Percentiles rank a stretch among this genome's conserved stretches.
phyloP scores from a whole-genome alignment of 2,329 filamentous ascomycete genomes.

The Aureobasidium sp. region DNA sequence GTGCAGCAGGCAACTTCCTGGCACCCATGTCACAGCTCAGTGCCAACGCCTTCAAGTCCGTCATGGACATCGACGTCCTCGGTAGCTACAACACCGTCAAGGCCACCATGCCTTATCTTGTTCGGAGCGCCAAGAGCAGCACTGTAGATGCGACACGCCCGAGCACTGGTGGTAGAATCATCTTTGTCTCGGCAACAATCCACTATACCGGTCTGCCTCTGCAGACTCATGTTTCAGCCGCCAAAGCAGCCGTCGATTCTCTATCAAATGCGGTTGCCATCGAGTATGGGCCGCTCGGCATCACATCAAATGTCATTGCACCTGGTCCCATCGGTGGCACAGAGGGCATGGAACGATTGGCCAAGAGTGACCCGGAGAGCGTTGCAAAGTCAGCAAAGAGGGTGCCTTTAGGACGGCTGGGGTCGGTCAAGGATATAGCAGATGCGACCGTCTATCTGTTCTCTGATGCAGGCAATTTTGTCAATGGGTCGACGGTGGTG shows the following conservation, averaged over 20 bases:
- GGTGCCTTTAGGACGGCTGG: constrained; percentile 68
- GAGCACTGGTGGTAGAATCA: constrained; percentile 69
- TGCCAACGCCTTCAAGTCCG: constrained; percentile 84
- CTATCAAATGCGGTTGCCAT: constrained; percentile 71
- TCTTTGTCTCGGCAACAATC: constrained; percentile 84
- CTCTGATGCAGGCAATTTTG: constrained; percentile 73
- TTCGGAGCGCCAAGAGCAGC: constrained; percentile 58
- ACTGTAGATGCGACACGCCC: constrained; percentile 17
- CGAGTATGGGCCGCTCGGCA: constrained; percentile 79
- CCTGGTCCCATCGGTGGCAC: constrained; percentile 81
- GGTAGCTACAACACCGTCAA: constrained; percentile 95
- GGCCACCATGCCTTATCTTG: constrained; percentile 73
- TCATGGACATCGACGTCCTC: constrained; percentile 92
- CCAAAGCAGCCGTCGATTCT: constrained; percentile 85
- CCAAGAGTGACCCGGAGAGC: constrained; percentile 26
- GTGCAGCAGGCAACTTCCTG: constrained; percentile 92
- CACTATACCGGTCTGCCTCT: constrained; percentile 82
- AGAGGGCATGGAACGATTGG: constrained; percentile 48
- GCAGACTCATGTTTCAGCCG: constrained; percentile 82
- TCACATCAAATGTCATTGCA: constrained; percentile 81
- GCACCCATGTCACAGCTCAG: constrained; percentile 74
- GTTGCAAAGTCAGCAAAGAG: constrained; percentile 23
- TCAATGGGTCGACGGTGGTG: constrained; percentile 75
- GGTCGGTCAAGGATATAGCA: constrained; percentile 76
- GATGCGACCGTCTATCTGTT: constrained; percentile 89